Conservation (phyloP, 2,329 filamentous ascomycete species). For the Nigrograna mackinnonii region DNA sequence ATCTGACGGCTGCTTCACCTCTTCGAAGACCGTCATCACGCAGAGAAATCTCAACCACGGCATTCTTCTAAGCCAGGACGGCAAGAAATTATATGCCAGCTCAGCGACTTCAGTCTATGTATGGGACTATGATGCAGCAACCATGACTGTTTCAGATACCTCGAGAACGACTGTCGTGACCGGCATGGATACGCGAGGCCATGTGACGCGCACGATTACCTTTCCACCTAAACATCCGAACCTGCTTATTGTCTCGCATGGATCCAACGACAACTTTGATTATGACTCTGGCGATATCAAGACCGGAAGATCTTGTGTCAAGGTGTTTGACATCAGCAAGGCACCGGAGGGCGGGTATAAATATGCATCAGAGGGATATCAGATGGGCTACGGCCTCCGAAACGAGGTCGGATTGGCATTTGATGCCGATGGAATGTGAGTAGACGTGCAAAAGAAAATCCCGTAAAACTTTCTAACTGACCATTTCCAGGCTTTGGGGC, state of each 20-base stretch:
- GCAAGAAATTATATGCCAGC: conserved; percentile 33
- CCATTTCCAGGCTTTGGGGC: conserved; percentile 37
- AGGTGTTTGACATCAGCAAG: conserved; percentile 56
- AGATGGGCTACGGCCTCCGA: conserved; percentile 66
- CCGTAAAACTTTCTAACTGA: neutral
- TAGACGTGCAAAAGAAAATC: neutral
- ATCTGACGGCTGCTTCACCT: conserved; percentile 33
- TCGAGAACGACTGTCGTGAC: conserved; percentile 19
- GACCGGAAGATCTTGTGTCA: conserved; percentile 66
- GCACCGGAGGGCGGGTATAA: conserved; percentile 28
- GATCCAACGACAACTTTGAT: conserved; percentile 67
- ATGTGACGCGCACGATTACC: conserved; percentile 27
- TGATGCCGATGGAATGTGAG: conserved; percentile 54
- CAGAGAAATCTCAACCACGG: conserved; percentile 33
- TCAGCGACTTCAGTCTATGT: conserved; percentile 27
- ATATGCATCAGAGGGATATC: conserved; percentile 54
- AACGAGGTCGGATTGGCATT: conserved; percentile 71
- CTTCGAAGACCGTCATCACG: conserved; percentile 20
- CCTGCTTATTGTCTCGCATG: conserved; percentile 66
- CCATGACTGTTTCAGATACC: conserved; percentile 32
- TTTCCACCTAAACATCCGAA: conserved; percentile 37
- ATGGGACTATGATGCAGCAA: conserved; percentile 28
- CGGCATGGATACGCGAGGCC: conserved; percentile 29
- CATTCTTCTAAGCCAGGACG: conserved; percentile 27
- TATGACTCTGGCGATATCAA: conserved; percentile 50